A percentile compares a stretch with the other conserved stretches of the same genome.
Conservation (phyloP, 345 rosid genomes). For the Eucalyptus leucophloia region DNA sequence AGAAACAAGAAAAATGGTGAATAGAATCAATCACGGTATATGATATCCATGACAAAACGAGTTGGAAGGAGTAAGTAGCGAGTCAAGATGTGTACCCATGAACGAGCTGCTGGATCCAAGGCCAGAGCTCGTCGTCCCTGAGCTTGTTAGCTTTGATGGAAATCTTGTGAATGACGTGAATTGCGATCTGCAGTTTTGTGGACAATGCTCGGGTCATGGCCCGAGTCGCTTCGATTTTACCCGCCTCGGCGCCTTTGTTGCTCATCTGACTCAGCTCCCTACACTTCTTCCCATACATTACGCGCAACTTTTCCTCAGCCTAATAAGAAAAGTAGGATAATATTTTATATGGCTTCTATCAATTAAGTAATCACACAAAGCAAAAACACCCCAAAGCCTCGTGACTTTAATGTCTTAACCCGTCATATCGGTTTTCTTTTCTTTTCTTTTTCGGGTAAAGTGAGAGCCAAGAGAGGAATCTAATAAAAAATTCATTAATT, state of each 20-base stretch:
- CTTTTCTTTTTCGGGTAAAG: neutral
- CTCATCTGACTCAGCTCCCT: conserved; percentile 30
- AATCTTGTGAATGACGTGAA: conserved; percentile 51
- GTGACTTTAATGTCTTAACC: neutral
- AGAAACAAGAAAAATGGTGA: neutral
- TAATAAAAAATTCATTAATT: neutral
- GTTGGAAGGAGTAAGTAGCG: too few relatives aligned
- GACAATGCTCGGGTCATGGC: conserved; percentile 23
- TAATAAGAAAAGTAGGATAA: neutral
- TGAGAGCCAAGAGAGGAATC: neutral
- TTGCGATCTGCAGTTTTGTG: conserved; percentile 39
- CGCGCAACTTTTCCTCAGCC: conserved; percentile 64
- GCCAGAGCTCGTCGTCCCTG: conserved; percentile 64
- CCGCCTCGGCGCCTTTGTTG: conserved; percentile 21
- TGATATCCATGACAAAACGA: too few relatives aligned
- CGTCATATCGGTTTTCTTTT: neutral
- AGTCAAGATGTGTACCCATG: conserved; percentile 25
- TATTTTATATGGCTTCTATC: neutral
- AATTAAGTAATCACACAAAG: neutral
- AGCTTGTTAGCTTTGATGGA: conserved; percentile 31
- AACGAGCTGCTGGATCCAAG: conserved; percentile 29
- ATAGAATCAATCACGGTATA: neutral
- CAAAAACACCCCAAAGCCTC: neutral
- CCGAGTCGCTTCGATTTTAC: conserved; percentile 24
- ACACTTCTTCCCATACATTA: conserved; percentile 25